Evolutionary conservation across 2,329 filamentous ascomycete species (phyloP).

Genomic region (Ceratocystis cacaofunesta): DNA sequence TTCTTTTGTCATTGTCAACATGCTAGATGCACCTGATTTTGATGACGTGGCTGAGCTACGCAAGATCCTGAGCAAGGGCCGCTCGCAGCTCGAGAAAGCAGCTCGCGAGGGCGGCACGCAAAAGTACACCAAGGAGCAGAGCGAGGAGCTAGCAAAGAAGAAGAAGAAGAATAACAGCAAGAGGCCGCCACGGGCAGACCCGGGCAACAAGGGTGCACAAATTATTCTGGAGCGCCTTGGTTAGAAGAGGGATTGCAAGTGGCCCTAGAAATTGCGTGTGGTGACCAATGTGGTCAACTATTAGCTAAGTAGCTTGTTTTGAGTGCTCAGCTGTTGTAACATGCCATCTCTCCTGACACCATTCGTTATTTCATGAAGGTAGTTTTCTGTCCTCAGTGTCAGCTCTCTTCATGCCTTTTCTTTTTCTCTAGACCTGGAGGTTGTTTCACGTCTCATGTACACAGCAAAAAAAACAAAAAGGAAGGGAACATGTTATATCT

Average conservation of each 20-base stretch:
- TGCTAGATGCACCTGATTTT: constrained; percentile 64
- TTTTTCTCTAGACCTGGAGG: constrained; percentile 5
- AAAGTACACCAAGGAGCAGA: constrained; percentile 37
- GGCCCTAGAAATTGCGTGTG: neutral
- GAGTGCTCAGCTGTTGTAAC: too few species aligned
- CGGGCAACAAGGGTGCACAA: constrained; percentile 47
- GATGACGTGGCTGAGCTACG: constrained; percentile 49
- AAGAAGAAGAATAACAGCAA: constrained; percentile 33
- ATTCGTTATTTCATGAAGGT: too few species aligned
- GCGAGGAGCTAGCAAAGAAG: constrained; percentile 29
- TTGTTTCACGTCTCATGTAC: constrained; percentile 7
- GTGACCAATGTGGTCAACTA: too few species aligned
- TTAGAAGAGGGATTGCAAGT: neutral
- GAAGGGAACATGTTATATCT: constrained; percentile 3
- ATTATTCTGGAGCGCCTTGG: constrained; percentile 44
- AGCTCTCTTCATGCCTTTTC: constrained; percentile 5
- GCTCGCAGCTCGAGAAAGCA: constrained; percentile 53
- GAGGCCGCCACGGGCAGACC: constrained; percentile 19
- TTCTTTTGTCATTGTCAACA: constrained; percentile 69
- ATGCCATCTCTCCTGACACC: too few species aligned
- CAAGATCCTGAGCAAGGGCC: constrained; percentile 56
- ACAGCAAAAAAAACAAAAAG: constrained; percentile 5
- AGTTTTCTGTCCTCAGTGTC: neutral
- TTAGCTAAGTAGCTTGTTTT: too few species aligned
- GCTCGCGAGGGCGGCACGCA: constrained; percentile 42